Conservation (phyloP, 768 basidiomycete species). For the Neoboletus brunneissimus region DNA sequence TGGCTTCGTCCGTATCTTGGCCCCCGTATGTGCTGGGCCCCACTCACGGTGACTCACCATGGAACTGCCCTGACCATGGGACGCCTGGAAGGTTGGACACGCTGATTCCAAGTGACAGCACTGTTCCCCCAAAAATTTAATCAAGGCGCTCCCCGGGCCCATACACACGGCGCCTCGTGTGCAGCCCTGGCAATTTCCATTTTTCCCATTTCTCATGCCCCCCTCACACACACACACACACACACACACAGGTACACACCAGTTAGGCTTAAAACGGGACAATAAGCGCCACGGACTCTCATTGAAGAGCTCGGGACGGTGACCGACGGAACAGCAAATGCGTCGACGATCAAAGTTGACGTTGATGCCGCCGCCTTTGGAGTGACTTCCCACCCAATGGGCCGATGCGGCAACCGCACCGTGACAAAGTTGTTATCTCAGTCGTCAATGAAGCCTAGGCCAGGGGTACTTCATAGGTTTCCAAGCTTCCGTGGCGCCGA, state of each 20-base stretch:
- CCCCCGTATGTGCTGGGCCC: background rate
- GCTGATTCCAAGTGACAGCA: background rate
- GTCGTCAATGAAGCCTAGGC: background rate
- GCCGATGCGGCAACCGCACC: background rate
- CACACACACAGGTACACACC: background rate
- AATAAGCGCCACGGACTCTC: background rate
- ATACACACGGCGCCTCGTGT: background rate
- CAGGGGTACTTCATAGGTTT: background rate
- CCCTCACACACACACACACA: background rate
- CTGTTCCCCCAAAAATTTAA: background rate
- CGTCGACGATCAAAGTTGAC: background rate
- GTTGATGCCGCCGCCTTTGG: background rate
- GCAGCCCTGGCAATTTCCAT: background rate
- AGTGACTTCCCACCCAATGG: background rate
- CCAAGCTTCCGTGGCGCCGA: background rate
- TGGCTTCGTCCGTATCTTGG: no score
- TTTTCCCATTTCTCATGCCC: background rate
- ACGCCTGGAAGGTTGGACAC: background rate
- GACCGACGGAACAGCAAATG: background rate
- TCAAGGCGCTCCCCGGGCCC: background rate
- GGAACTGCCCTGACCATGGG: background rate
- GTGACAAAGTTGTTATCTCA: background rate
- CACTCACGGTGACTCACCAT: background rate
- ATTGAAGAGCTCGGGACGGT: background rate
- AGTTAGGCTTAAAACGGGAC: background rate